Base-by-base conservation (phyloP, 2,329 filamentous ascomycete species). In the Hymenoscyphus fructigenus region DNA sequence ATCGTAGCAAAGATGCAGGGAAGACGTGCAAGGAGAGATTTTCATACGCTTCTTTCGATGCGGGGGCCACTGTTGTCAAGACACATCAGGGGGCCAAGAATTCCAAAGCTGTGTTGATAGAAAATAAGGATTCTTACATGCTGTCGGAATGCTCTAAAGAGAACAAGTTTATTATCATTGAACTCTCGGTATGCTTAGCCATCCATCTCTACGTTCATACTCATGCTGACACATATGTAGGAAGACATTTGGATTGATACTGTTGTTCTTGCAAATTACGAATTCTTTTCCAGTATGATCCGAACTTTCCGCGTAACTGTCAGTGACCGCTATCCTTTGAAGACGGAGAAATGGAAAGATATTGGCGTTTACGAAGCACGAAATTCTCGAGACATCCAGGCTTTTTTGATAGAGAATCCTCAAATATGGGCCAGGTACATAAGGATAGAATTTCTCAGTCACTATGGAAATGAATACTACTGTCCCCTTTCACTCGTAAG, bases 51-150 rank as follows among this genome's bases (percentile, higher is more conserved):
- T 98, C 94, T 0, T 98, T 98, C 74, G 95, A 99, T 76, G 96
- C 93, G 66, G 95, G 95, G 12, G 95, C 95, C 14, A 97, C 92
- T 0, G 87, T 98, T 32, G 82, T 97, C 67, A 98, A 98, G 80
- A 92, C 92, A 2, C 96, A 96, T 74, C 83, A 86, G 3, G 89
- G 93, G 67, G 91, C 91, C 63, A 96, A 95, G 76, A 96, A 95
- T 67, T 84, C 93, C 17, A 96, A 93, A 65, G 89, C 93, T 15
- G 90, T 99, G 15, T 79, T 99, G 53, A 88, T 96, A 53, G 95
- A 99, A 80, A 97, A 97, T 79, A 98, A 98, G 79, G 95, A 99
- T 78, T 94, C 92, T 69, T 99, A 99, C 78, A 97, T 99, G 92
- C 84, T 98, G 57, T 91, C 97, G 69, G 91, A 94, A 75, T 99